Evolutionary conservation across 2,329 filamentous ascomycete species (phyloP).

Genomic region (Dactylellina parvicollis): DNA sequence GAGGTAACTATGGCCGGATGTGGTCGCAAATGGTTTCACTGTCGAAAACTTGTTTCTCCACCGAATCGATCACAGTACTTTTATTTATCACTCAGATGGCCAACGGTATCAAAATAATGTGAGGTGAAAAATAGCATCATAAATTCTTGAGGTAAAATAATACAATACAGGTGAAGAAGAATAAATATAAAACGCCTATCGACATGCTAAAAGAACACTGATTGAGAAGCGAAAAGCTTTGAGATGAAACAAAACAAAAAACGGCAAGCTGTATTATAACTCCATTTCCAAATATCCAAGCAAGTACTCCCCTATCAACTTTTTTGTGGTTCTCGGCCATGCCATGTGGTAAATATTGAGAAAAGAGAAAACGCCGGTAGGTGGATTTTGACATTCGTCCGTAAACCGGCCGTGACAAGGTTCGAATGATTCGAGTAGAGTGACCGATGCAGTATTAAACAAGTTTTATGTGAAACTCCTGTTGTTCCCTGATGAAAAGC

Average conservation of each 20-base stretch:
- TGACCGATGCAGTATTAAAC: conserved; percentile 37
- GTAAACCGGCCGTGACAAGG: neutral
- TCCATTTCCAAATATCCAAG: conserved; percentile 44
- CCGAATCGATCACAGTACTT: neutral
- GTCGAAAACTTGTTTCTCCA: too few relatives aligned
- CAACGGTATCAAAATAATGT: neutral
- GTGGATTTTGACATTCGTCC: conserved; percentile 41
- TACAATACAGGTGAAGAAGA: neutral
- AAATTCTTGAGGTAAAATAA: conserved; percentile 14
- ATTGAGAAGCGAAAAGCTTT: neutral
- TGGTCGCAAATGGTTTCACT: too few relatives aligned
- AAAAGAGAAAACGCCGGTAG: conserved; percentile 31
- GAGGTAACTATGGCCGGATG: too few relatives aligned
- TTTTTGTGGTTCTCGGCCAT: conserved; percentile 45
- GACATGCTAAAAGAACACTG: conserved; percentile 41
- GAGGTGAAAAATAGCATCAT: conserved; percentile 11
- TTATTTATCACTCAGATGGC: neutral
- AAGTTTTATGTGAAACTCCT: conserved; percentile 37
- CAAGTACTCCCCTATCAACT: conserved; percentile 32
- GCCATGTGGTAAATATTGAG: neutral
- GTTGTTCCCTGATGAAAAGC: conserved; percentile 38
- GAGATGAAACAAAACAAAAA: conserved; percentile 12
- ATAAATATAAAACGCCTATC: conserved; percentile 16
- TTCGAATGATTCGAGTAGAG: conserved; percentile 12
- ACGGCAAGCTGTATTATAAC: conserved; percentile 32